A percentile compares a stretch with the other conserved stretches of the same genome.
Evolutionary conservation across 2,329 filamentous ascomycete species (phyloP).

Genomic region (Triangularia verruculosa): DNA sequence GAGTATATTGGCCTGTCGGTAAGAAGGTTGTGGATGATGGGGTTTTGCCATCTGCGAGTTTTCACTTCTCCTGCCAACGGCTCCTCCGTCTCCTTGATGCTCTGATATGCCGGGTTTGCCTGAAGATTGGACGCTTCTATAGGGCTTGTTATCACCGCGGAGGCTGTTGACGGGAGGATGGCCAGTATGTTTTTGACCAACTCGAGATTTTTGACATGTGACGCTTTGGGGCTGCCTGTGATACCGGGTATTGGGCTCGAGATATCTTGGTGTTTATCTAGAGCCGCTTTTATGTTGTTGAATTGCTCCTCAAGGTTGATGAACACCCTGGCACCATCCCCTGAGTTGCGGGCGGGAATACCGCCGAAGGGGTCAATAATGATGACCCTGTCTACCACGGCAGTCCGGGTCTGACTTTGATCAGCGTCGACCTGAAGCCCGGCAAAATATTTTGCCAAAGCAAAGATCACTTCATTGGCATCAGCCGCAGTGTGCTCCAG

Average conservation of each 20-base stretch:
- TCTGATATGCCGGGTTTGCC: constrained; percentile 31
- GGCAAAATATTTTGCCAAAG: constrained; percentile 72
- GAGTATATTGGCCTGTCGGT: constrained; percentile 94
- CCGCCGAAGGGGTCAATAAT: constrained; percentile 84
- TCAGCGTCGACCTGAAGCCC: constrained; percentile 53
- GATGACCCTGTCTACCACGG: constrained; percentile 79
- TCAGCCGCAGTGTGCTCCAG: constrained; percentile 41
- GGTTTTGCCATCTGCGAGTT: constrained; percentile 64
- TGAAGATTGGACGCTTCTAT: constrained; percentile 69
- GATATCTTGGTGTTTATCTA: constrained; percentile 38
- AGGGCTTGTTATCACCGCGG: constrained; percentile 84
- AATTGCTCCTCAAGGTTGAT: constrained; percentile 94
- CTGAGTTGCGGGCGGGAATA: constrained; percentile 64
- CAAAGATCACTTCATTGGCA: constrained; percentile 65
- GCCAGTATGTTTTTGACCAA: constrained; percentile 68
- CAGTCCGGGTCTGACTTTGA: constrained; percentile 42
- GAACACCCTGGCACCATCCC: constrained; percentile 72
- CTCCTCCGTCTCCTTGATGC: constrained; percentile 35
- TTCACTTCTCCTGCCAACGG: constrained; percentile 52
- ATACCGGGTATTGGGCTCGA: background rate
- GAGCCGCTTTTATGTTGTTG: constrained; percentile 60
- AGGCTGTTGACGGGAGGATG: constrained; percentile 78
- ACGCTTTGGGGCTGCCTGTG: constrained; percentile 1
- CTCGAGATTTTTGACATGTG: constrained; percentile 68
- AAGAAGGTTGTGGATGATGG: constrained; percentile 89